Base-by-base conservation (phyloP, 768 basidiomycete species). In the Leucocoprinus birnbaumii region DNA sequence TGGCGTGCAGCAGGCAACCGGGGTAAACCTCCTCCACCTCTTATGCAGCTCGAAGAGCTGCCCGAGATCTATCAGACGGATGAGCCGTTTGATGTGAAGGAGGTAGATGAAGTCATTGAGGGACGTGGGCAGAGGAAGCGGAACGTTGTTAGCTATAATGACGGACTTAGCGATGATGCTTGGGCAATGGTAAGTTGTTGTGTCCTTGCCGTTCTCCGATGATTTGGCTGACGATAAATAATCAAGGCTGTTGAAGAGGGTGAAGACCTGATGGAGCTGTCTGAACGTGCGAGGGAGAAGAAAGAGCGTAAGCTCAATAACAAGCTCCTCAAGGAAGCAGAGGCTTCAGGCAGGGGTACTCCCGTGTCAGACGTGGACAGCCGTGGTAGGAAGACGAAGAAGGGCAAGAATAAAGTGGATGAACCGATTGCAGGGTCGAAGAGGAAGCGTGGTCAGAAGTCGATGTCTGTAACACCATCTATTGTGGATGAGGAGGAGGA, bases 131-230 rank as follows among this genome's bases (percentile, higher is more conserved):
- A 91, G 66, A 81, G 94, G 61, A 80, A 84, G 56, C 80, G 93
- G 60, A 91, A 85, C 55, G 79, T 88, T 42, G 92, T 98, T 58
- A 87, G 84, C 65, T 98, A 98, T 65, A 95, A 89, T 56, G 96
- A 98, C 65, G 94, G 94, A 14, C 77, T 98, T 53, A 88, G 85
- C 50, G 96, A 98, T 61, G 96, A 97, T 64, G 87, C 94, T 61
- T 97, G 93, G 89, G 84, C 92, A 27, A 80, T 89, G 80, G 87
- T 87, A 65, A 56, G 80, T 74, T 19, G 25, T 18, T 10, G 31
- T 27, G 19, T 34, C 47, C 21, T 54, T 34, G 4, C n/a, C 3
- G 38, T 13, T 48, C 31, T 24, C 45, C 40, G 9, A 37, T 25
- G 38, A 16, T 38, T n/a, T 38, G 38, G 38, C 9, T 38, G 3